Conservation (phyloP, 169 alveolate species). For the Eimeria falciformis region DNA sequence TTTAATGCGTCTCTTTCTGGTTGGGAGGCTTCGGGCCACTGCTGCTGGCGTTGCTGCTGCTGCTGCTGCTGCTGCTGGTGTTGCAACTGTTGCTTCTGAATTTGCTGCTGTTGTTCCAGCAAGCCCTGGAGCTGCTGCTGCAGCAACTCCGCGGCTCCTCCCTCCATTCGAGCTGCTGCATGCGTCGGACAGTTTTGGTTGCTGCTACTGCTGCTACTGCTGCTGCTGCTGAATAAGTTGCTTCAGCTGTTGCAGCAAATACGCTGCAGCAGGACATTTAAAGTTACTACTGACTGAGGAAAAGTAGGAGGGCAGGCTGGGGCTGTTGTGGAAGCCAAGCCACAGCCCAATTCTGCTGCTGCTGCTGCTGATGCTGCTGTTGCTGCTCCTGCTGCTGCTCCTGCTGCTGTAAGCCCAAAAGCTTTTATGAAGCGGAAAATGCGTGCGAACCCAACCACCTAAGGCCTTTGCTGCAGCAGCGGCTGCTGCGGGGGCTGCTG, state of each 20-base stretch:
- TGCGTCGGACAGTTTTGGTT: neutral
- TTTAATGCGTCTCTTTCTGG: constrained; percentile 21
- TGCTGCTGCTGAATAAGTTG: constrained; percentile 9
- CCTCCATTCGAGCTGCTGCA: constrained; percentile 10
- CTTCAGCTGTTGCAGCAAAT: constrained; percentile 42
- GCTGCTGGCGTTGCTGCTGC: constrained; percentile 1
- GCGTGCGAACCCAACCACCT: too few relatives aligned
- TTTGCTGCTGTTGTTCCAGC: constrained; percentile 15
- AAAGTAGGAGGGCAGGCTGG: too few relatives aligned
- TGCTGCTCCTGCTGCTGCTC: too few relatives aligned
- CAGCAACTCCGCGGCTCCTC: constrained; percentile 44
- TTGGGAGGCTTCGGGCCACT: neutral
- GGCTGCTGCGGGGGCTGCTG: too few relatives aligned
- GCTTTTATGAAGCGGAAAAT: too few relatives aligned
- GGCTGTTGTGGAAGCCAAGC: too few relatives aligned
- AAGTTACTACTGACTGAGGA: constrained; percentile 1
- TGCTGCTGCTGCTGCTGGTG: constrained; percentile 13
- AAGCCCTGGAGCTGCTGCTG: constrained; percentile 59
- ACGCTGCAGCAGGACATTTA: constrained; percentile 7
- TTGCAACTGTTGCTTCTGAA: neutral
- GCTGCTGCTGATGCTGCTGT: constrained; percentile 8
- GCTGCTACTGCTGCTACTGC: neutral
- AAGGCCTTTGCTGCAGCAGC: too few relatives aligned
- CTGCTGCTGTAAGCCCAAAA: too few relatives aligned
- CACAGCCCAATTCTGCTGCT: too few relatives aligned